phyloP scores from a whole-genome alignment of 2,329 filamentous ascomycete genomes.

The Neopestalotiopsis sp. region DNA sequence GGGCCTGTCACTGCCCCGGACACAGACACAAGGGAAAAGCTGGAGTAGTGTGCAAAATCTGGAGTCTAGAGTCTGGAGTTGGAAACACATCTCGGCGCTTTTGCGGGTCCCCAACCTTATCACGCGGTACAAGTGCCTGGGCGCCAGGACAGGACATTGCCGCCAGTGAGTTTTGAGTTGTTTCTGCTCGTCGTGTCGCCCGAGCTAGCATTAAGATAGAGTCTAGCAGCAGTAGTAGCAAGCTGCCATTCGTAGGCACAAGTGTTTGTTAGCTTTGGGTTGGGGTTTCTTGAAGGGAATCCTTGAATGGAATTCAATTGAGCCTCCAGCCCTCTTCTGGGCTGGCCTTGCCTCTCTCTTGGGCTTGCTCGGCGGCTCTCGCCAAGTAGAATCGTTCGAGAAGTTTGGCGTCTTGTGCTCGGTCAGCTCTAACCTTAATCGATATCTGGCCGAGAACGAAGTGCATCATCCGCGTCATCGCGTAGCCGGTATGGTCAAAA shows the following conservation, averaged over 20 bases:
- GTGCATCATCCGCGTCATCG: not conserved
- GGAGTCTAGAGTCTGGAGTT: constrained; percentile 12
- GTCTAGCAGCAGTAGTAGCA: too few relatives aligned
- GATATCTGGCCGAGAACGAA: not conserved
- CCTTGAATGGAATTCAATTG: not conserved
- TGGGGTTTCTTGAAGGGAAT: not conserved
- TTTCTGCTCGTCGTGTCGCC: too few relatives aligned
- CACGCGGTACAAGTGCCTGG: not conserved
- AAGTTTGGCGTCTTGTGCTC: not conserved
- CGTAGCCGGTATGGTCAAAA: not conserved
- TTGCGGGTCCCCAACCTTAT: constrained; percentile 16
- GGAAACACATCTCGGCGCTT: constrained; percentile 12
- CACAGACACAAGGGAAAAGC: not conserved
- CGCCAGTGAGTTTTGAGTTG: too few relatives aligned
- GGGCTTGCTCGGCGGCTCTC: not conserved
- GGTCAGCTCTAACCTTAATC: constrained; percentile 3
- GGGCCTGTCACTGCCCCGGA: not conserved
- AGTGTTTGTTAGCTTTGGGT: not conserved
- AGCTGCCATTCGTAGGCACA: too few relatives aligned
- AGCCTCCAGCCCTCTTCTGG: not conserved
- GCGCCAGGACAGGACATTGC: not conserved
- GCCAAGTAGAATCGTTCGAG: constrained; percentile 8
- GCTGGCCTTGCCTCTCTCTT: not conserved
- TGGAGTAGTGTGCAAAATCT: not conserved
- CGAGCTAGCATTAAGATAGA: too few relatives aligned